A percentile compares a stretch with the other conserved stretches of the same genome.
phyloP scores from a whole-genome alignment of 306 rosid species.

The Cucurbita moschata region DNA sequence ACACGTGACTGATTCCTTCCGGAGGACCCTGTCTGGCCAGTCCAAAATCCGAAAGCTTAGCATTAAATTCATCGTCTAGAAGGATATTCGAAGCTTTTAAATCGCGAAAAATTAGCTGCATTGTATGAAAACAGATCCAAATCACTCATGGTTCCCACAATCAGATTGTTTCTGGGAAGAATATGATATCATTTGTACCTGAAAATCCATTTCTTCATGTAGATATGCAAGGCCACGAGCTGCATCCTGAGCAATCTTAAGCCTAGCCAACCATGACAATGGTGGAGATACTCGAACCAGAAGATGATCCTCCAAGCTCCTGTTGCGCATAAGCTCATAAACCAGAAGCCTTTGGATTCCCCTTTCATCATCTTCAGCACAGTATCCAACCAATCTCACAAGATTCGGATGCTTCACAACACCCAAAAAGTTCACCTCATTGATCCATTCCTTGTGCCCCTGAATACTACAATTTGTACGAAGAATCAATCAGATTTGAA shows the following conservation, averaged over 20 bases:
- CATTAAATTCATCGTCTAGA: constrained; percentile 79
- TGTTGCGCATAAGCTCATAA: constrained; percentile 73
- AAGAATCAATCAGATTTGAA: constrained; percentile 10
- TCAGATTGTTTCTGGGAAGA: not conserved
- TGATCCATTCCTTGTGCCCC: constrained; percentile 98
- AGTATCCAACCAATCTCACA: constrained; percentile 73
- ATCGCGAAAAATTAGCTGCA: constrained; percentile 95
- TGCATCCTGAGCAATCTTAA: constrained; percentile 69
- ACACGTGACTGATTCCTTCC: constrained; percentile 70
- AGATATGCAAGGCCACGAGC: constrained; percentile 91
- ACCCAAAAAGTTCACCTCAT: constrained; percentile 81
- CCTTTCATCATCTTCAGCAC: constrained; percentile 98
- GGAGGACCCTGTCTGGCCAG: constrained; percentile 96
- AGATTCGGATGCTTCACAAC: constrained; percentile 88
- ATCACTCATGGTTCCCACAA: not conserved
- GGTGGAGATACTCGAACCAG: constrained; percentile 49
- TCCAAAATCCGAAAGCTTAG: constrained; percentile 97
- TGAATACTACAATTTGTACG: constrained; percentile 39
- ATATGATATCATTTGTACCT: constrained; percentile 24
- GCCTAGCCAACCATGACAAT: constrained; percentile 54
- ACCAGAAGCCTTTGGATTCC: constrained; percentile 92
- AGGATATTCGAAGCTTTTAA: constrained; percentile 79
- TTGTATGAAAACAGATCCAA: constrained; percentile 19
- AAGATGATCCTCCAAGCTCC: constrained; percentile 87
- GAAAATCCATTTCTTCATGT: constrained; percentile 98